Percentiles rank a stretch among this genome's conserved stretches.
These are phyloP conservation scores for Phytopythium mirpurense DNA, from an alignment of 352 stramenopile genomes.

Conservation along the genomic window DNA sequence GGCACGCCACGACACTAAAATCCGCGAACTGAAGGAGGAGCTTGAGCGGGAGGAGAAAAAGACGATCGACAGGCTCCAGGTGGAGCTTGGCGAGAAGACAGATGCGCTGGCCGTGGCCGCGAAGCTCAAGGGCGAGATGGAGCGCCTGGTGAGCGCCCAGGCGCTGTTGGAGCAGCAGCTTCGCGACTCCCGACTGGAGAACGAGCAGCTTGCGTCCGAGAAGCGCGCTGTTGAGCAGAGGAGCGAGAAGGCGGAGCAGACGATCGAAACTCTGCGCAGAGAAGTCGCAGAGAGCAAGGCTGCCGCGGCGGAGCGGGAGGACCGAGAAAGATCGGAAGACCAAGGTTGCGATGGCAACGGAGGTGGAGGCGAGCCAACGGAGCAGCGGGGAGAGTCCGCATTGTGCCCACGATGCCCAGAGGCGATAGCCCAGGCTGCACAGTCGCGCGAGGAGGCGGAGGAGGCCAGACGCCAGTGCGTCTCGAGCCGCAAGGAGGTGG, in stretches of 20 bases:
- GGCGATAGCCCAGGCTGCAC: neutral
- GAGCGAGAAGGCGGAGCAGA: neutral
- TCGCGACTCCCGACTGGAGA: slow-evolving; percentile 1
- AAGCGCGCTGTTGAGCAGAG: neutral
- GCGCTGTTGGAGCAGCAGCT: slow-evolving; percentile 12
- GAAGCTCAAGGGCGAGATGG: slow-evolving; percentile 26
- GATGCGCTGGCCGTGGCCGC: slow-evolving; percentile 10
- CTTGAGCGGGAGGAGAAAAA: slow-evolving; percentile 30
- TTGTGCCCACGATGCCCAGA: neutral
- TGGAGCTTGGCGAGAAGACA: slow-evolving; percentile 20
- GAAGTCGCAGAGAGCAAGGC: neutral
- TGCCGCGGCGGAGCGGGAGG: neutral
- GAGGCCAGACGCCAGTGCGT: neutral
- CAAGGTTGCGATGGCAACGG: neutral
- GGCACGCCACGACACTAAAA: slow-evolving; percentile 30
- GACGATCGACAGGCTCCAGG: slow-evolving; percentile 25
- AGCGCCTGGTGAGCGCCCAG: slow-evolving; percentile 14
- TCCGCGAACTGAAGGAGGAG: slow-evolving; percentile 38
- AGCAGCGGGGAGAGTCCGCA: neutral
- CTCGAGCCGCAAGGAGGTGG: neutral
- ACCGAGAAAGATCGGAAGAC: neutral
- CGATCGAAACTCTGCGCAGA: neutral
- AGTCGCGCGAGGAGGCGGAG: neutral
- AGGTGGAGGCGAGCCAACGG: neutral
- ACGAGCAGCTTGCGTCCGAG: neutral